Conservation (phyloP, 176 grass and related monocot genomes). For the Musa itinerans region DNA sequence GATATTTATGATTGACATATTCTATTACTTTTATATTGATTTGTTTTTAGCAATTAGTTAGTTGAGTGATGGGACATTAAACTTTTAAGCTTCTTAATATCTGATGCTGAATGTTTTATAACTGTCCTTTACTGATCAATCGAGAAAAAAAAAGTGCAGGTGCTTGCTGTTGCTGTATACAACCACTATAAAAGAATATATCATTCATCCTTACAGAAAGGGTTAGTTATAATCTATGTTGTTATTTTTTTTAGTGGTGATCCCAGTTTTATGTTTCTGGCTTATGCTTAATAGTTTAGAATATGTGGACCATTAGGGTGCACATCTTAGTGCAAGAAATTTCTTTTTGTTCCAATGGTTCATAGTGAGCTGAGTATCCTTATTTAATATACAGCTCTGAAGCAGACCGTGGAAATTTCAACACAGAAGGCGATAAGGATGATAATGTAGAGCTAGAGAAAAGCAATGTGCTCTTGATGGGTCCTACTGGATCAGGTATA, state of each 20-base stretch:
- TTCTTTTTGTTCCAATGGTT: not conserved
- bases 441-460: slow-evolving; percentile 93
- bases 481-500: slow-evolving; percentile 93
- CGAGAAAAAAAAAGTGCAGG: slow-evolving; percentile 38
- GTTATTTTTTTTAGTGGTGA: not conserved
- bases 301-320: no score
- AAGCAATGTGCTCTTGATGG: slow-evolving; percentile 96
- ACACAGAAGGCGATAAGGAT: slow-evolving; percentile 52
- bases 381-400: slow-evolving; percentile 56
- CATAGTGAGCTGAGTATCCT: slow-evolving; percentile 3
- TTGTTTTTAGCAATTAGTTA: not conserved
- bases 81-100: not conserved
- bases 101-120: not conserved
- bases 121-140: not conserved
- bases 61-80: not conserved
- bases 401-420: slow-evolving; percentile 56
- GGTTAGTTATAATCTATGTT: slow-evolving; percentile 36
- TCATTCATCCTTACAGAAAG: slow-evolving; percentile 66
- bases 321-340: not conserved
- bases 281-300: not conserved
- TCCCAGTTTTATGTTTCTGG: not conserved
- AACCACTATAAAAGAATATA: slow-evolving; percentile 99
- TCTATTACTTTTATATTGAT: not conserved
- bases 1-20: not conserved
- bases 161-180: slow-evolving; percentile 92